Evolutionary conservation across 148 eudicot genomes (phyloP).

Genomic region (Polygonum maritimum): DNA sequence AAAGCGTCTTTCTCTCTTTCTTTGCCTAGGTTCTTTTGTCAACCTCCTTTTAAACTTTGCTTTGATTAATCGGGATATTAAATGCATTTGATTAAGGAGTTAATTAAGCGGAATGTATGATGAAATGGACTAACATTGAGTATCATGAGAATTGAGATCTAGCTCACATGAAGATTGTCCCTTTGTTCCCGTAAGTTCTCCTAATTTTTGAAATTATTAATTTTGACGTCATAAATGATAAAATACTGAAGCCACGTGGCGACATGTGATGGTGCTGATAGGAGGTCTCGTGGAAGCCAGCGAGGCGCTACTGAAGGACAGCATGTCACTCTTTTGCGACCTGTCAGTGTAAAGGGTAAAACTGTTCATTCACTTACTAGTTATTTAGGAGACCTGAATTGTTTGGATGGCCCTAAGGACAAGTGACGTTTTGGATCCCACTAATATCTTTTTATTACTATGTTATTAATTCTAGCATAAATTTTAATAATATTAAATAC

Average conservation of each 20-base stretch:
- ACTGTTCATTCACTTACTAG: no score
- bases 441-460: no score
- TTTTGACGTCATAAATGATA: not conserved
- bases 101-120: not conserved
- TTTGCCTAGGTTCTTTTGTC: not conserved
- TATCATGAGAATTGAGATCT: no score
- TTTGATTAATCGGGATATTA: no score
- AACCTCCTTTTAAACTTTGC: not conserved
- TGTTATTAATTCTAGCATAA: no score
- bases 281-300: not conserved
- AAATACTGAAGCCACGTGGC: not conserved
- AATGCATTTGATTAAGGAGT: not conserved
- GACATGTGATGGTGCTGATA: not conserved
- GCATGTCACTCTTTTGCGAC: not conserved
- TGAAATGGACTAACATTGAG: not conserved
- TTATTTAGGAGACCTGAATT: no score
- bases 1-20: not conserved
- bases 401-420: no score
- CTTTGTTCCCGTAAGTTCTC: not conserved
- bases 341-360: not conserved
- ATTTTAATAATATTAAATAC: no score
- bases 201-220: not conserved
- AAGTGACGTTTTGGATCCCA: no score
- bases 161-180: not conserved
- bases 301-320: not conserved